These are phyloP conservation scores for Fomitopsis pinicola DNA, from an alignment of 1,284 basidiomycete genomes.

Conservation along the genomic window DNA sequence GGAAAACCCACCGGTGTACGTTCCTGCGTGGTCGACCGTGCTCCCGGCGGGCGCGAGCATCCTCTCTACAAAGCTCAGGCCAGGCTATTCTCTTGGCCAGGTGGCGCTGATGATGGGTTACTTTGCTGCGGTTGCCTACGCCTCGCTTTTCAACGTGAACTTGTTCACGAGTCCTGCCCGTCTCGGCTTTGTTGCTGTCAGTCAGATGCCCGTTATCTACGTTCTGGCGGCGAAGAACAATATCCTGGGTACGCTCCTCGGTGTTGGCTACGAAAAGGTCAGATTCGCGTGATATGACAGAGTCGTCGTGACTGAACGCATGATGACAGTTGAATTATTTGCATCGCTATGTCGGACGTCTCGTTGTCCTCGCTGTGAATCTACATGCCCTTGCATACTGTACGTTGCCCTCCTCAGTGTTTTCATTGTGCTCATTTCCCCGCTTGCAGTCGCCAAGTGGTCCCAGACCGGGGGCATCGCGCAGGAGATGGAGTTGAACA, in stretches of 20 bases:
- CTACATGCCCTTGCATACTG: slow-evolving; percentile 62
- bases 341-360: slow-evolving; percentile 68
- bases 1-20: slow-evolving; percentile 5
- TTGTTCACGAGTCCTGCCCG: slow-evolving; percentile 48
- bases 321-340: slow-evolving; percentile 62
- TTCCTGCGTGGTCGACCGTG: slow-evolving; percentile 3
- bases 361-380: slow-evolving; percentile 61
- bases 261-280: slow-evolving; percentile 73
- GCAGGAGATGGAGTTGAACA: neutral
- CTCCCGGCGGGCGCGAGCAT: neutral
- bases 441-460: neutral
- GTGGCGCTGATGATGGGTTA: slow-evolving; percentile 46
- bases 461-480: neutral
- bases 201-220: slow-evolving; percentile 71
- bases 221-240: slow-evolving; percentile 74
- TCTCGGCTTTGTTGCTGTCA: slow-evolving; percentile 58
- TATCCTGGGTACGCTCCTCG: slow-evolving; percentile 54
- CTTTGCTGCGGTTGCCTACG: slow-evolving; percentile 43
- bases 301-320: neutral
- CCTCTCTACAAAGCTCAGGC: slow-evolving; percentile 1
- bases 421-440: neutral
- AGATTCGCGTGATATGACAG: neutral
- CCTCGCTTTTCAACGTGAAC: slow-evolving; percentile 46
- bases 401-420: slow-evolving; percentile 28
- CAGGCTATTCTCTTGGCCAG: slow-evolving; percentile 33